Percentiles rank a stretch among this genome's conserved stretches.
Evolutionary conservation across 2,329 filamentous ascomycete species (phyloP).

Genomic region (Ambrosiella cleistominuta): DNA sequence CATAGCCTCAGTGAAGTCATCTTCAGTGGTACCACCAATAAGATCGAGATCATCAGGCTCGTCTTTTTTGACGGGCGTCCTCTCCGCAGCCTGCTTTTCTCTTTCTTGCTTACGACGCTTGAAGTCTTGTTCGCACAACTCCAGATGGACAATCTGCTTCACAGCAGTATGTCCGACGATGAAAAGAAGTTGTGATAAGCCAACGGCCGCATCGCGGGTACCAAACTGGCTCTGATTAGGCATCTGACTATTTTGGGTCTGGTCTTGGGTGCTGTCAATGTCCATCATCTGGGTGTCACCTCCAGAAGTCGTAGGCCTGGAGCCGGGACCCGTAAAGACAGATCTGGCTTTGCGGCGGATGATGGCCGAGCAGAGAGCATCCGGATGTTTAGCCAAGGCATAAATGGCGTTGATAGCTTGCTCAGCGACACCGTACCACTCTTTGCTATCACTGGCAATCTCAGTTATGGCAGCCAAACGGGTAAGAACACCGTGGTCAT

Average conservation of each 20-base stretch:
- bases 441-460: slow-evolving; percentile 72
- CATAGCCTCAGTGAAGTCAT: slow-evolving; percentile 80
- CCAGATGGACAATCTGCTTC: slow-evolving; percentile 96
- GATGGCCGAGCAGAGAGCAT: slow-evolving; percentile 81
- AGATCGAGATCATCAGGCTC: slow-evolving; percentile 81
- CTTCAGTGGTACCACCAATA: slow-evolving; percentile 89
- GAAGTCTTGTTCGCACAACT: slow-evolving; percentile 94
- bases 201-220: slow-evolving; percentile 47
- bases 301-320: slow-evolving; percentile 18
- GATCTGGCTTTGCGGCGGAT: slow-evolving; percentile 69
- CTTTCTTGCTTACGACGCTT: slow-evolving; percentile 88
- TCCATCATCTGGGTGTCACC: slow-evolving; percentile 20
- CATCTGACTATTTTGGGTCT: slow-evolving; percentile 19
- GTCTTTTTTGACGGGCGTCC: slow-evolving; percentile 32
- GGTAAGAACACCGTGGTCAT: slow-evolving; percentile 74
- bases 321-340: slow-evolving; percentile 43
- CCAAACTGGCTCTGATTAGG: slow-evolving; percentile 25
- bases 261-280: slow-evolving; percentile 15
- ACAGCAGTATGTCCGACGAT: slow-evolving; percentile 93
- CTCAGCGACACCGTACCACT: slow-evolving; percentile 92
- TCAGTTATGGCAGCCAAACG: slow-evolving; percentile 74
- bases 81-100: slow-evolving; percentile 43
- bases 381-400: slow-evolving; percentile 79
- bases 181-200: slow-evolving; percentile 79
- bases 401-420: slow-evolving; percentile 95